Evolutionary conservation across 2,329 filamentous ascomycete genomes (phyloP).

Genomic region (Diaporthe citriasiana): DNA sequence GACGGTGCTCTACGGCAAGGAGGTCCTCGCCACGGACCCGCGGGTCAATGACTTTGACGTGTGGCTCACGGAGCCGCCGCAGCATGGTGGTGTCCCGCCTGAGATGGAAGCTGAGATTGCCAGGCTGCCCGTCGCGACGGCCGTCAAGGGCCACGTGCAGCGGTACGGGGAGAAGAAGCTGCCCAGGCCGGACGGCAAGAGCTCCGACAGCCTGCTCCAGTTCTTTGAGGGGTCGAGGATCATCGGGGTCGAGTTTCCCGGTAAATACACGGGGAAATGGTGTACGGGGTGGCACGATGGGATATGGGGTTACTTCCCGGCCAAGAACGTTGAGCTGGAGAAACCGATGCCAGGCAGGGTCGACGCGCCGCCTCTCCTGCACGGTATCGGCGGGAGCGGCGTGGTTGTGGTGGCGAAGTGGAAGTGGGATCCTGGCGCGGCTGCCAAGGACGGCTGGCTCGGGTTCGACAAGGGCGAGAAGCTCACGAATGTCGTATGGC

Average conservation of each 20-base stretch:
- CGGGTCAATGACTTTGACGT: constrained; percentile 47
- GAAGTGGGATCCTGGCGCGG: constrained; percentile 64
- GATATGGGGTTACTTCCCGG: constrained; percentile 62
- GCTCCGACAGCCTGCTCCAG: constrained; percentile 53
- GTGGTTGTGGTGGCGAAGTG: constrained; percentile 65
- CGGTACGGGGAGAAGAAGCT: constrained; percentile 53
- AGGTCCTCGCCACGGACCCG: constrained; percentile 32
- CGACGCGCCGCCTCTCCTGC: constrained; percentile 54
- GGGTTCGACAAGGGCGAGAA: constrained; percentile 76
- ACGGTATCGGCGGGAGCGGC: constrained; percentile 60
- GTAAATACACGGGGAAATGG: constrained; percentile 68
- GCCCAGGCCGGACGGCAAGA: constrained; percentile 51
- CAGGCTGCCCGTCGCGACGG: constrained; percentile 53
- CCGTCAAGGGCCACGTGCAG: constrained; percentile 53
- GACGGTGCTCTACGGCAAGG: constrained; percentile 54
- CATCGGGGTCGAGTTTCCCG: constrained; percentile 65
- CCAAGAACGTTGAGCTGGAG: constrained; percentile 63
- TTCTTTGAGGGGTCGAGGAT: constrained; percentile 63
- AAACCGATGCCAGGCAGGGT: constrained; percentile 55
- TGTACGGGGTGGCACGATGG: constrained; percentile 71
- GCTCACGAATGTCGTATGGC: constrained; percentile 73
- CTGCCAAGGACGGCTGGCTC: constrained; percentile 63
- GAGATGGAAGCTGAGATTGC: neutral
- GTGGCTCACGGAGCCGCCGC: constrained; percentile 50
- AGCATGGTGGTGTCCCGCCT: constrained; percentile 49